Conservation (phyloP, 176 grass and related monocot species). For the Hordeum marinum region DNA sequence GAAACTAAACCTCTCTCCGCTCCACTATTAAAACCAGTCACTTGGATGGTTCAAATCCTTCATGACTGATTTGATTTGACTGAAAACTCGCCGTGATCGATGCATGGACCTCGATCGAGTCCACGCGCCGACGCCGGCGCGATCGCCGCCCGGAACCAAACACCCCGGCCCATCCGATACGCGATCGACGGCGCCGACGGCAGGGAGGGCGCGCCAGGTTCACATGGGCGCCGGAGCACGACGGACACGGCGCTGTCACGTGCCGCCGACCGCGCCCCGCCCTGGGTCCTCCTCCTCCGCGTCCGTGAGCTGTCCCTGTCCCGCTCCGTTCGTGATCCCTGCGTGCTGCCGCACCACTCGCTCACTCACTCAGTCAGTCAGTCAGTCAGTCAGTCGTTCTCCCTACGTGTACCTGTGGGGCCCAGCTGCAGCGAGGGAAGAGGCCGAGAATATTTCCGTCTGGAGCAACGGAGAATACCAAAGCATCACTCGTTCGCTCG, state of each 20-base stretch:
- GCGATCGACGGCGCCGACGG: background rate
- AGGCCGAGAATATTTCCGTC: background rate
- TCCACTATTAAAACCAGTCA: no score
- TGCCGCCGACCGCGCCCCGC: background rate
- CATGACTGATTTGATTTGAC: background rate
- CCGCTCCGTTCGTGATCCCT: background rate
- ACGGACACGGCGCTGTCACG: background rate
- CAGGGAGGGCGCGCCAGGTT: background rate
- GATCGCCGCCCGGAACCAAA: background rate
- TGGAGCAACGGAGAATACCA: background rate
- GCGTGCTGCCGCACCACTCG: constrained; percentile 13
- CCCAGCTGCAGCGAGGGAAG: background rate
- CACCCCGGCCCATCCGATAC: background rate
- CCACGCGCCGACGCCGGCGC: background rate
- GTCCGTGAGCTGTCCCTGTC: background rate
- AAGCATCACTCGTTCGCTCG: no score
- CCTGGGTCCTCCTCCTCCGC: no score
- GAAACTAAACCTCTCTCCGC: no score
- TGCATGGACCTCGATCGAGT: background rate
- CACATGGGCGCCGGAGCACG: background rate
- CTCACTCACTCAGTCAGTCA: background rate
- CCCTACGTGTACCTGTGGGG: background rate
- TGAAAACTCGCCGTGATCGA: background rate
- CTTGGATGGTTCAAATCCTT: no score
- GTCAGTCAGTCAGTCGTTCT: no score